phyloP scores from a whole-genome alignment of 1,139 yeast genomes.

The Zygoascus sp. region DNA sequence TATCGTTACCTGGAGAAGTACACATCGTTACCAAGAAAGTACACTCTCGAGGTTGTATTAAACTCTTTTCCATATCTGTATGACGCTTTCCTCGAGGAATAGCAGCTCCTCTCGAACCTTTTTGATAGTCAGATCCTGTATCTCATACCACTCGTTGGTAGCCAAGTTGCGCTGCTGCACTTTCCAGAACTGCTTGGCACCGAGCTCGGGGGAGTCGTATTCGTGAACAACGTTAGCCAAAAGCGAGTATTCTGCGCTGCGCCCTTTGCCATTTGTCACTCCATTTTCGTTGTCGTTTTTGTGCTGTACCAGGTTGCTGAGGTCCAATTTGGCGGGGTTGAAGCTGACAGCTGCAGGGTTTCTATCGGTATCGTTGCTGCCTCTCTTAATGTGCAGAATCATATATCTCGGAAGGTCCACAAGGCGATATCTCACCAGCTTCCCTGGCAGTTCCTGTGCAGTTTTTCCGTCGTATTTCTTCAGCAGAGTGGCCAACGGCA shows the following conservation, averaged over 20 bases:
- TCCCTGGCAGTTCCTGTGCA: constrained; percentile 35
- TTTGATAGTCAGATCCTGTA: constrained; percentile 49
- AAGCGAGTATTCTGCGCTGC: constrained; percentile 35
- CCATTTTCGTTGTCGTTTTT: constrained; percentile 14
- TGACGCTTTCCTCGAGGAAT: constrained; percentile 57
- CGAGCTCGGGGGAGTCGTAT: constrained; percentile 1
- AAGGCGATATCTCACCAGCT: constrained; percentile 41
- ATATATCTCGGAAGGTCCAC: constrained; percentile 49
- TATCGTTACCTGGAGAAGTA: too few relatives aligned
- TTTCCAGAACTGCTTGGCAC: constrained; percentile 5
- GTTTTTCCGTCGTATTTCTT: constrained; percentile 43
- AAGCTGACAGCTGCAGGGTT: constrained; percentile 66
- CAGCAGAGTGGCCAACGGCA: constrained; percentile 45
- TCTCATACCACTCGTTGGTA: constrained; percentile 51
- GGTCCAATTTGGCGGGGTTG: constrained; percentile 43
- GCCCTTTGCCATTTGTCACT: background rate
- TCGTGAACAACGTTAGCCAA: constrained; percentile 36
- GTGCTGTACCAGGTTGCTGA: constrained; percentile 34
- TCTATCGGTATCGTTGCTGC: constrained; percentile 41
- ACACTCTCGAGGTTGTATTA: too few relatives aligned
- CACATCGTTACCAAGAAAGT: too few relatives aligned
- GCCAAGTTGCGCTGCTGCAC: constrained; percentile 14
- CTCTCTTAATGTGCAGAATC: constrained; percentile 54
- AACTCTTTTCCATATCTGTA: constrained; percentile 61
- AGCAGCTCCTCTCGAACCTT: constrained; percentile 53